Percentiles rank a stretch among this genome's conserved stretches.
Evolutionary conservation across 805 yeast species (phyloP).

Genomic region (Hemisphaericaspora nanyangensis): DNA sequence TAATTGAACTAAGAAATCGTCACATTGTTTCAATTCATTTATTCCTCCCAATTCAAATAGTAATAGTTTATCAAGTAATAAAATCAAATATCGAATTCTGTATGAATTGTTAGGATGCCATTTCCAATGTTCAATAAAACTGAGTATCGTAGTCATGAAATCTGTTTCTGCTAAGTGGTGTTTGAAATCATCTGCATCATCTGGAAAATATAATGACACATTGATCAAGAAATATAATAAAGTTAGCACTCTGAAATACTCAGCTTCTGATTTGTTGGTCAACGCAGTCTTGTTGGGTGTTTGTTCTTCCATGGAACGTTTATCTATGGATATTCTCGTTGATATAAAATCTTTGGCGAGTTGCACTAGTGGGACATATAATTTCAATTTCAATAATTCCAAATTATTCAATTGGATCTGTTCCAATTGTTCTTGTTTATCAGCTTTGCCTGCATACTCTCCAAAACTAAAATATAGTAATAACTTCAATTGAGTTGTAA

Average conservation of each 20-base stretch:
- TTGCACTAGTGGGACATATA: constrained; percentile 6
- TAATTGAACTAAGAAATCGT: constrained; percentile 41
- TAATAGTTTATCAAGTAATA: constrained; percentile 51
- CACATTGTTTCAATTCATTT: constrained; percentile 35
- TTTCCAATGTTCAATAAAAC: constrained; percentile 63
- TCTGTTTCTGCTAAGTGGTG: constrained; percentile 25
- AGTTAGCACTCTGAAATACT: constrained; percentile 29
- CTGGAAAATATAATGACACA: constrained; percentile 13
- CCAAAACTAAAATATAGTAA: constrained; percentile 27
- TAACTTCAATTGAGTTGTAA: constrained; percentile 7
- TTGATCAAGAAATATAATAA: constrained; percentile 32
- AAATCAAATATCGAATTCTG: constrained; percentile 55
- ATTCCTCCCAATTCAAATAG: constrained; percentile 62
- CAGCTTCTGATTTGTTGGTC: constrained; percentile 4
- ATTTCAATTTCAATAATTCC: constrained; percentile 5
- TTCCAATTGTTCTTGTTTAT: constrained; percentile 9
- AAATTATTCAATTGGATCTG: constrained; percentile 11
- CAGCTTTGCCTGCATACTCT: constrained; percentile 11
- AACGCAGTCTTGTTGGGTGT: neutral
- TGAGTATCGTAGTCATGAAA: constrained; percentile 42
- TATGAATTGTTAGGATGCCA: constrained; percentile 41
- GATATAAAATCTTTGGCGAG: constrained; percentile 4
- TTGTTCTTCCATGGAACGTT: no score
- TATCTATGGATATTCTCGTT: no score
- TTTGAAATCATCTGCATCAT: constrained; percentile 12